Base-by-base conservation (phyloP, 2,329 filamentous ascomycete species). In the Aspergillus piperis region DNA sequence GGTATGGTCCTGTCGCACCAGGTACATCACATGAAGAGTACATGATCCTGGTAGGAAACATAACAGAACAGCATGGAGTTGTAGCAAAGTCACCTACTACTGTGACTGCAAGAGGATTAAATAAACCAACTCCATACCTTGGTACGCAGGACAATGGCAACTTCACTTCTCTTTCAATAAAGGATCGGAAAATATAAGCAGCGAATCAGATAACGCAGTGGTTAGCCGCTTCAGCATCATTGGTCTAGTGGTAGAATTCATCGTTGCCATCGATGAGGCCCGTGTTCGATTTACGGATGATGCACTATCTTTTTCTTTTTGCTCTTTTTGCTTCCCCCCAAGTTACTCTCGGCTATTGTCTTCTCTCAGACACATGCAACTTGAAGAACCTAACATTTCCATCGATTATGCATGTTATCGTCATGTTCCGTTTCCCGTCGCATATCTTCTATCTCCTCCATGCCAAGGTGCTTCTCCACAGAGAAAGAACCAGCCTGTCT, bases 211-310 rank as follows among this genome's bases (percentile, higher is more conserved):
- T 44, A 44, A 44, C 19, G 8, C 17, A 44, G 10, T 44, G 41
- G 41, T 44, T 44, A 11, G 41, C 41, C 21, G 41, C 41, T 21
- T n/a, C 25, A 69, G 74, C 75, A 77, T 76, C 73, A 74, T 76
- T 77, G 74, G 75, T 76, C 74, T 77, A 77, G 75, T 77, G 75
- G 75, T 77, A 77, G 75, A 77, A 77, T 77, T 77, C 74, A 69
- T 77, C 74, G 74, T 77, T 77, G 75, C 75, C 75, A 77, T 78
- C 76, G 76, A 78, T 70, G 75, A 77, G 76, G 75, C 75, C 75
- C 76, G 75, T 75, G 76, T 78, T 78, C 76, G 75, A 78, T 78
- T 78, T 75, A 75, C 76, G 76, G 76, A 77, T 75, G 75, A 77
- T 77, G 76, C 75, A 77, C 11, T 8, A 4, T n/a, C 13, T 25